Conservation (phyloP, 495 filamentous ascomycete species). For the Cercophora newfieldiana region DNA sequence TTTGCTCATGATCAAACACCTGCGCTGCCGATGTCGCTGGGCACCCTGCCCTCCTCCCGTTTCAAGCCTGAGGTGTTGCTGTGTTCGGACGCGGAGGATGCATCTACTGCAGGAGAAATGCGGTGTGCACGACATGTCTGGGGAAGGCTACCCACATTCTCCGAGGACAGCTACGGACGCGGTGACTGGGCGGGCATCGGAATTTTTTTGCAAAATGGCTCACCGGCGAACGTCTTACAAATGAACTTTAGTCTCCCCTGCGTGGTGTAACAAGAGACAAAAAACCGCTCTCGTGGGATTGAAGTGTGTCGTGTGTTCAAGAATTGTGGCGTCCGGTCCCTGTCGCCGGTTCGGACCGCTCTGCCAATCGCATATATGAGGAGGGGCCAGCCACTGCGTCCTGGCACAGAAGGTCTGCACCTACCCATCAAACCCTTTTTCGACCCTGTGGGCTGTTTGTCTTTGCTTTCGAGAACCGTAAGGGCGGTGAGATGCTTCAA, state of each 20-base stretch:
- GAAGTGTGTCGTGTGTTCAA: neutral
- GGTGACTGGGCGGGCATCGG: neutral
- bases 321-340: slow-evolving; percentile 7
- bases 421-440: neutral
- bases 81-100: neutral
- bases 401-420: slow-evolving; percentile 8
- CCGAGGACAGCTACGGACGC: neutral
- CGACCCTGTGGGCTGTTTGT: neutral
- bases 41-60: neutral
- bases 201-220: slow-evolving; percentile 1
- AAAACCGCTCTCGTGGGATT: neutral
- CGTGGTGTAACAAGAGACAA: neutral
- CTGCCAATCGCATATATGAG: slow-evolving; percentile 20
- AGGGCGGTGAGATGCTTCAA: slow-evolving; percentile 40
- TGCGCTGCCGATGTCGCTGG: slow-evolving; percentile 16
- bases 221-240: neutral
- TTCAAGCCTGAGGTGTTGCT: neutral
- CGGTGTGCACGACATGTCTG: neutral
- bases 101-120: neutral
- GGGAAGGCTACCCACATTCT: neutral
- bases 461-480: slow-evolving; percentile 9
- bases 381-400: neutral
- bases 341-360: slow-evolving; percentile 18
- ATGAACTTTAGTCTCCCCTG: neutral
- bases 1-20: slow-evolving; percentile 2